These are phyloP conservation scores for Halophytophthora batemanensis DNA, from an alignment of 352 stramenopile genomes.

Conservation along the genomic window DNA sequence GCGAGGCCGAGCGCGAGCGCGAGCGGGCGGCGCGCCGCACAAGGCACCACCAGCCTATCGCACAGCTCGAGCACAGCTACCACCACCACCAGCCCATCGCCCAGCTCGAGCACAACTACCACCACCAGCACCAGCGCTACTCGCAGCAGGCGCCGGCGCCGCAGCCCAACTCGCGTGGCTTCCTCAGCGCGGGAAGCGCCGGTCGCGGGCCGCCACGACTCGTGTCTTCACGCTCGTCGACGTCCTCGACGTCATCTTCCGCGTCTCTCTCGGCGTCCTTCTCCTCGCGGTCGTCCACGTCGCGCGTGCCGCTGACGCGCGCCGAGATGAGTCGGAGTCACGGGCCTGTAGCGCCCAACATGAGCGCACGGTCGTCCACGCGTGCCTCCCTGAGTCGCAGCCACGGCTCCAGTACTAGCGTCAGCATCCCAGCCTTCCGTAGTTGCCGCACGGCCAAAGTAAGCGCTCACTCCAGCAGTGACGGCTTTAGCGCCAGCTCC, in stretches of 20 bases:
- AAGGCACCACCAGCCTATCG: constrained; percentile 30
- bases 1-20: constrained; percentile 8
- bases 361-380: neutral
- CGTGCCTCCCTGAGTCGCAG: constrained; percentile 12
- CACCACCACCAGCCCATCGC: constrained; percentile 28
- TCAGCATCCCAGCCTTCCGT: constrained; percentile 46
- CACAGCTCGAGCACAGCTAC: constrained; percentile 31
- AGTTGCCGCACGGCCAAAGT: constrained; percentile 34
- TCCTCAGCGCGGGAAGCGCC: neutral
- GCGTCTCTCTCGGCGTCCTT: neutral
- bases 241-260: too few relatives aligned
- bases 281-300: constrained; percentile 16
- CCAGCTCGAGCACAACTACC: constrained; percentile 32
- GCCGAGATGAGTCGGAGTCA: constrained; percentile 22
- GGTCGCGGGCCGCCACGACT: constrained; percentile 16
- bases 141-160: neutral
- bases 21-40: constrained; percentile 19
- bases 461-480: constrained; percentile 10
- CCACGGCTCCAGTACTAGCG: constrained; percentile 2
- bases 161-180: constrained; percentile 10
- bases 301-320: constrained; percentile 12
- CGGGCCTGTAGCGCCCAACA: neutral
- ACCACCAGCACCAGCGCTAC: constrained; percentile 22
- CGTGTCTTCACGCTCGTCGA: constrained; percentile 5
- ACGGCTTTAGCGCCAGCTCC: constrained; percentile 13